phyloP scores from a whole-genome alignment of 2,329 filamentous ascomycete species.

The Colletotrichum tropicicola region DNA sequence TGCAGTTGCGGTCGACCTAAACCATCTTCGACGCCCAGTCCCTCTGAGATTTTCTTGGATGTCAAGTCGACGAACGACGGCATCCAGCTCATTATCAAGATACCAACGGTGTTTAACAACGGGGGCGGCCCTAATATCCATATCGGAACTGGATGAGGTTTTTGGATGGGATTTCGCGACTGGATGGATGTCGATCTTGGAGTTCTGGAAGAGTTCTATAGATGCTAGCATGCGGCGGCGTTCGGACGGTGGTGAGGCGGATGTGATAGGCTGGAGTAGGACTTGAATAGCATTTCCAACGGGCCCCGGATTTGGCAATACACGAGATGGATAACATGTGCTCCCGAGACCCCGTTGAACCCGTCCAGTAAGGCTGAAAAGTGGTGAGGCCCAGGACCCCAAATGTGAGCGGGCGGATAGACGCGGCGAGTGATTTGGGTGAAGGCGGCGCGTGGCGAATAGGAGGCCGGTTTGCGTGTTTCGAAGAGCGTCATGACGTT shows the following conservation, averaged over 20 bases:
- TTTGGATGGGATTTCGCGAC: background rate
- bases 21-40: constrained; percentile 48
- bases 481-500: constrained; percentile 30
- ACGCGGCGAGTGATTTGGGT: background rate
- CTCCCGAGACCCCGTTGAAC: constrained; percentile 5
- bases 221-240: constrained; percentile 25
- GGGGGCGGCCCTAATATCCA: constrained; percentile 41
- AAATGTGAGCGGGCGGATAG: constrained; percentile 10
- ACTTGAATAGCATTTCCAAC: constrained; percentile 2
- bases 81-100: constrained; percentile 66
- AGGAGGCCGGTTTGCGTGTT: constrained; percentile 7
- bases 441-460: constrained; percentile 20
- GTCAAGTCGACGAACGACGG: constrained; percentile 67
- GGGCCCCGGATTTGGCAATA: background rate
- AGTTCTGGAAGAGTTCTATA: constrained; percentile 27
- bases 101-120: constrained; percentile 62
- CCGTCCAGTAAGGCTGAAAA: constrained; percentile 23
- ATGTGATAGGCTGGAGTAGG: constrained; percentile 17
- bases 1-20: constrained; percentile 42
- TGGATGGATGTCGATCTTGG: constrained; percentile 1
- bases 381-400: constrained; percentile 2
- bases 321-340: constrained; percentile 6
- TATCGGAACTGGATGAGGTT: constrained; percentile 35
- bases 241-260: constrained; percentile 22
- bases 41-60: constrained; percentile 65